A percentile compares a stretch with the other conserved stretches of the same genome.
Evolutionary conservation across 2,329 filamentous ascomycete species (phyloP).

Genomic region (Leptographium galeiforme): DNA sequence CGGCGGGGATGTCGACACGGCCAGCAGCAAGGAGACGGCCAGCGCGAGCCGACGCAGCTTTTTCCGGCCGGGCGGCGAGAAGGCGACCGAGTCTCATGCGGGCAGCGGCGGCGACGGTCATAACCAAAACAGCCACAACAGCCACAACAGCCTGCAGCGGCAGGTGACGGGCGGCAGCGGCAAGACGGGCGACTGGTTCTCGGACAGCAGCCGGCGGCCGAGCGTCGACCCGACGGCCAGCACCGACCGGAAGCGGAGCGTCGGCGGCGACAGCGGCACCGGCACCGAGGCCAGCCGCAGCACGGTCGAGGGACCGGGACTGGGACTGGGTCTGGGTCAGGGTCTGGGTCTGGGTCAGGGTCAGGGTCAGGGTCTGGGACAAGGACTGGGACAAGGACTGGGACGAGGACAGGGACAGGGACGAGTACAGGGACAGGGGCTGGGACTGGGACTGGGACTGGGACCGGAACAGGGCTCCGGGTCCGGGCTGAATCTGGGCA

Average conservation of each 20-base stretch:
- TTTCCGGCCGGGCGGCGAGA: slow-evolving; percentile 20
- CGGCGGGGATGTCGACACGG: slow-evolving; percentile 17
- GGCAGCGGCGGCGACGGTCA: not conserved
- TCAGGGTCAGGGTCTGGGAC: slow-evolving; percentile 4
- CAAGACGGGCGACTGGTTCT: not conserved
- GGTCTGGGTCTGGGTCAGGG: not conserved
- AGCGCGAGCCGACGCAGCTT: slow-evolving; percentile 28
- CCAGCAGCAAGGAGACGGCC: slow-evolving; percentile 20
- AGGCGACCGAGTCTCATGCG: no score
- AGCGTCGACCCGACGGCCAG: not conserved
- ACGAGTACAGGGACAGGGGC: not conserved
- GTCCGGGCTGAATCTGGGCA: slow-evolving; percentile 21
- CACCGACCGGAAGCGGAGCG: not conserved
- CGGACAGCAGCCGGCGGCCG: not conserved
- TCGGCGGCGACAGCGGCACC: not conserved
- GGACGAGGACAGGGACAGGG: not conserved
- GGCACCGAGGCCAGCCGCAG: not conserved
- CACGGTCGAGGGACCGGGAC: not conserved
- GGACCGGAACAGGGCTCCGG: not conserved
- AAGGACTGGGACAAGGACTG: not conserved
- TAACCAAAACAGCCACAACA: no score
- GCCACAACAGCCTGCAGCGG: not conserved
- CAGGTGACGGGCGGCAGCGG: not conserved
- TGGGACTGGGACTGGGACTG: not conserved
- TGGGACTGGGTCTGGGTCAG: not conserved